Conservation (phyloP, 257 asterid genomes). For the Hygrophila difformis region DNA sequence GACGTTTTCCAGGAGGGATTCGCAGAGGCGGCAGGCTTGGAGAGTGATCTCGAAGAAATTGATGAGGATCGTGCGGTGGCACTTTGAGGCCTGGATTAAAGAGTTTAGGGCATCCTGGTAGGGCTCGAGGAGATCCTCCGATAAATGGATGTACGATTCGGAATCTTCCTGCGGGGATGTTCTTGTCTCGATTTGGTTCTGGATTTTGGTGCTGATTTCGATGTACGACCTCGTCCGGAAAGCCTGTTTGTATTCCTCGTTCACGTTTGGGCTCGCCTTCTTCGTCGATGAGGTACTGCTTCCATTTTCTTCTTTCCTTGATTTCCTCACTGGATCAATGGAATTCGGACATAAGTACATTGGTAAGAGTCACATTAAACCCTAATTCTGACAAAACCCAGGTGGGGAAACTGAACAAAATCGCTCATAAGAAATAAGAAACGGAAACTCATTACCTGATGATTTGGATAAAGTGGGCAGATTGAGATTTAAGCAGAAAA, state of each 20-base stretch:
- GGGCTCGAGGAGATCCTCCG: constrained; percentile 24
- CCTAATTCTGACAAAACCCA: no score
- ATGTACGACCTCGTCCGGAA: constrained; percentile 67
- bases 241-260: constrained; percentile 55
- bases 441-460: no score
- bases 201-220: constrained; percentile 43
- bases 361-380: no score
- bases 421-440: no score
- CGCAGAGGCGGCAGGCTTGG: constrained; percentile 52
- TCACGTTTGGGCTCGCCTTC: constrained; percentile 17
- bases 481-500: no score
- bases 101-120: constrained; percentile 24
- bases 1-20: constrained; percentile 33
- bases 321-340: no score
- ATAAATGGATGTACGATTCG: neutral
- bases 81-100: constrained; percentile 11
- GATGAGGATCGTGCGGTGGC: constrained; percentile 22
- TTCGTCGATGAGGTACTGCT: no score
- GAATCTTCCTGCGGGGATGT: constrained; percentile 14
- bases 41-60: constrained; percentile 41
- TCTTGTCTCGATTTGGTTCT: constrained; percentile 18
- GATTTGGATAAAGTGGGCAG: no score
- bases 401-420: no score
- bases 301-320: no score
- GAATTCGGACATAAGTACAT: no score